Base-by-base conservation (phyloP, 768 basidiomycete genomes). In the Kwoniella sp. region DNA sequence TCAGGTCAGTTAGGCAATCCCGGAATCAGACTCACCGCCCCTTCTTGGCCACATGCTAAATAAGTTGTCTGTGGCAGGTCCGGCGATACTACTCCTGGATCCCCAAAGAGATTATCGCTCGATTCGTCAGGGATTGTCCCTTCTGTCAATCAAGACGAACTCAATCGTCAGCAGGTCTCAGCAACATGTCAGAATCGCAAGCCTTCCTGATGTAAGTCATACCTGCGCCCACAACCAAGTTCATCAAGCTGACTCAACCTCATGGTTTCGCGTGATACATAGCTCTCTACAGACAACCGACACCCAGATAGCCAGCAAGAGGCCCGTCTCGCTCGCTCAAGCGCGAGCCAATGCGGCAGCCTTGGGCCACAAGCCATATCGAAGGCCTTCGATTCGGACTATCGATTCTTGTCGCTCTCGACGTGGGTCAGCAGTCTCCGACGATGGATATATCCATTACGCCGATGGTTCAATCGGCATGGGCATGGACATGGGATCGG, bases 81-180 rank as follows among this genome's bases (percentile, higher is more conserved):
- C 83, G 88, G 52, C 81, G 85, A 64, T 84, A 85, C 70, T 92
- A 90, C 77, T 87, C 88, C 9, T 91, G 88, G 87, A 85, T 92
- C 26, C 90, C 91, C 17, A 92, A 91, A 80, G 88, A 90, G 72
- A 86, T 92, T 46, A 85, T 91, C 50, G 85, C 88, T 19, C 85
- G 85, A 63, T 92, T 90, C 73, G 87, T 91, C 79, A 87, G 86
- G 78, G 84, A 84, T 25, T 92, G 91, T 72, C 91, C 90, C 15
- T 88, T 89, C 8, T 92, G 91, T 70, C 83, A 78, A 63, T 81
- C 77, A 55, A 83, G 83, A 77, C 78, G 83, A 65, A 81, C 80
- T 56, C 59, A 63, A 40, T 55, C 58, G 3, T 63, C 67, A 24
- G 55, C 52, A 15, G 54, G 58, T 5, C 46, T 52, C 29, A 48